Evolutionary conservation across 257 asterid species (phyloP), one percentile per base, ranked within the genome.

Genomic region (Przewalskia tangutica): DNA sequence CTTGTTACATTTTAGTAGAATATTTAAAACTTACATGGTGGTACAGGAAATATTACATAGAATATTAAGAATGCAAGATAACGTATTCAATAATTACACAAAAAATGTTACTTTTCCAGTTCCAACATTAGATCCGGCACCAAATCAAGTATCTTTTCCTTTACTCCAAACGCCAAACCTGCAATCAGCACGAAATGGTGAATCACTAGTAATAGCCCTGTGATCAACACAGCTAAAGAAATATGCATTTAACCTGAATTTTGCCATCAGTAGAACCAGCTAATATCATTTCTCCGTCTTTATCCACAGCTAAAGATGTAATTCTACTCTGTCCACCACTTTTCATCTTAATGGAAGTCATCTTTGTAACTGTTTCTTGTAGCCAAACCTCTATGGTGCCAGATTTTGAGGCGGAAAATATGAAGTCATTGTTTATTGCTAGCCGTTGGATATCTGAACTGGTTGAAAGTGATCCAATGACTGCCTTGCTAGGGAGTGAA

Each of bases 351-450:
- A 94, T 87, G 42, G 79, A 84, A 36, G 90, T 91, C 82, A 92
- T 89, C 84, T 87, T 94, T 4, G 89, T 59, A 50, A 86, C 84
- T 77, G 91, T 88, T 68, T 88, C 96, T 85, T 86, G 90, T 6
- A 87, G 83, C 97, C 97, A 92, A 60, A 93, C 94, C 85, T 93
- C 94, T 51, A 93, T 87, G 8, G 78, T 87, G 48, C 96, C 98
- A 79, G 89, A 88, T 86, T 87, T 93, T 77, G 93, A 86, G 11
- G 95, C 91, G 2, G 90, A 85, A 82, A 93, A 90, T 84, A 92
- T 85, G 87, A 91, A 89, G 64, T 92, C 96, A 64, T 77, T 90
- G 89, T 86, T 91, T 12, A 90, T 82, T 5, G 88, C 84, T 64
- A 82, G 82, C 7, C 85, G 85, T 81, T 87, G 96, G 81, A 90